phyloP scores from a whole-genome alignment of 31 red algal genomes.

The Asparagopsis taxiformis region DNA sequence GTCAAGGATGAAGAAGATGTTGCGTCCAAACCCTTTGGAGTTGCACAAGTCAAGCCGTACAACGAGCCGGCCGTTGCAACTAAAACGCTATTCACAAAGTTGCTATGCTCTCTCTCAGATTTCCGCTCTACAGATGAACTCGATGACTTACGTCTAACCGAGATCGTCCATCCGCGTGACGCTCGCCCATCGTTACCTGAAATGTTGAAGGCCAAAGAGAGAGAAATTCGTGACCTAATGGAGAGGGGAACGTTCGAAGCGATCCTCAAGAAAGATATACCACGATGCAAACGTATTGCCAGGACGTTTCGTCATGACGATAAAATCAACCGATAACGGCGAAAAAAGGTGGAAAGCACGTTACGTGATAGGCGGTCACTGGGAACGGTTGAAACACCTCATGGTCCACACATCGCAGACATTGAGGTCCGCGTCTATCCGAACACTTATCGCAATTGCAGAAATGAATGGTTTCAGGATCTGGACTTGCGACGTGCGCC shows the following conservation, averaged over 20 bases:
- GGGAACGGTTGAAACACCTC: conserved; percentile 11
- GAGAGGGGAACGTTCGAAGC: conserved; percentile 4
- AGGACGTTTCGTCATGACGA: conserved; percentile 13
- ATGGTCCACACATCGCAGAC: conserved; percentile 18
- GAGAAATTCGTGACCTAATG: not conserved
- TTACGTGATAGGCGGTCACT: conserved; percentile 21
- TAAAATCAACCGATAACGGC: conserved; percentile 21
- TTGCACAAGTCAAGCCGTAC: not conserved
- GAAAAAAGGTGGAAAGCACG: conserved; percentile 14
- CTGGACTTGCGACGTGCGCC: conserved; percentile 13
- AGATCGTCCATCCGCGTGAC: not conserved
- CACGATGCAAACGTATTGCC: conserved; percentile 20
- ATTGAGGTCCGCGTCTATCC: conserved; percentile 8
- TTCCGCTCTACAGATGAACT: not conserved
- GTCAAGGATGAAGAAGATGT: not conserved
- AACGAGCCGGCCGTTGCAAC: not conserved
- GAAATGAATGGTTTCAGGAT: conserved; percentile 4
- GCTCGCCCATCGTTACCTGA: not conserved
- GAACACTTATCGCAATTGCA: conserved; percentile 1
- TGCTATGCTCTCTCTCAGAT: not conserved
- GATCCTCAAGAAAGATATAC: conserved; percentile 10
- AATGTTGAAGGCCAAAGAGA: not conserved
- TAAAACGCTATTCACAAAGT: not conserved
- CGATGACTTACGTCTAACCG: not conserved
- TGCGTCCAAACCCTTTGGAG: not conserved